Percentiles rank a stretch among this genome's conserved stretches.
These are phyloP conservation scores for Neofusicoccum ribis DNA, from an alignment of 2,329 filamentous ascomycete species.

Conservation along the genomic window DNA sequence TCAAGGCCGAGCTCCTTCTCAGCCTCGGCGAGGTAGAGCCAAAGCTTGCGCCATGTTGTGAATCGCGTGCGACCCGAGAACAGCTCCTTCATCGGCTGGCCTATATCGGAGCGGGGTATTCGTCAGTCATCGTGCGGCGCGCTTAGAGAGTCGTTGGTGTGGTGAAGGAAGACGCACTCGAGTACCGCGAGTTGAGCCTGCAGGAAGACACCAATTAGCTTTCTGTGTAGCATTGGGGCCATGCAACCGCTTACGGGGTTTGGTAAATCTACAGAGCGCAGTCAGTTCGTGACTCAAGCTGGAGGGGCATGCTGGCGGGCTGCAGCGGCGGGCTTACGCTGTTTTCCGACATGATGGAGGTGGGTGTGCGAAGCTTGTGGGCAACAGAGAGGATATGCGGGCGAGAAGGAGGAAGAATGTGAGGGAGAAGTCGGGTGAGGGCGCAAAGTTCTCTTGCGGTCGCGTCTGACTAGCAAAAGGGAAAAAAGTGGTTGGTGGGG, in stretches of 20 bases:
- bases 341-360: slow-evolving; percentile 15
- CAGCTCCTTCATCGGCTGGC: slow-evolving; percentile 56
- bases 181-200: slow-evolving; percentile 21
- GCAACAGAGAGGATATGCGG: background rate
- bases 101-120: background rate
- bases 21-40: slow-evolving; percentile 79
- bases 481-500: slow-evolving; percentile 20
- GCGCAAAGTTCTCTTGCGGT: background rate
- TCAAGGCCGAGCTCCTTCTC: slow-evolving; percentile 78
- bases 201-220: background rate
- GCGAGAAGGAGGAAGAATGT: background rate
- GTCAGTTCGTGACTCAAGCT: background rate
- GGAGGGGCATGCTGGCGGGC: background rate
- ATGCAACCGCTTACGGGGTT: slow-evolving; percentile 8
- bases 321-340: slow-evolving; percentile 14
- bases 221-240: background rate
- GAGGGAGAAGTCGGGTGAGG: background rate
- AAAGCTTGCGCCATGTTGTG: slow-evolving; percentile 80
- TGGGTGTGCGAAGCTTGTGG: background rate
- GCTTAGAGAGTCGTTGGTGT: background rate
- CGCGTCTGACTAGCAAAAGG: background rate
- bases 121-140: background rate
- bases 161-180: slow-evolving; percentile 11
- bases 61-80: slow-evolving; percentile 76
- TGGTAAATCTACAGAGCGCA: slow-evolving; percentile 16